Percentiles rank a stretch among this genome's conserved stretches.
Conservation (phyloP, 2,329 filamentous ascomycete species). For the Colletotrichum somersetense region DNA sequence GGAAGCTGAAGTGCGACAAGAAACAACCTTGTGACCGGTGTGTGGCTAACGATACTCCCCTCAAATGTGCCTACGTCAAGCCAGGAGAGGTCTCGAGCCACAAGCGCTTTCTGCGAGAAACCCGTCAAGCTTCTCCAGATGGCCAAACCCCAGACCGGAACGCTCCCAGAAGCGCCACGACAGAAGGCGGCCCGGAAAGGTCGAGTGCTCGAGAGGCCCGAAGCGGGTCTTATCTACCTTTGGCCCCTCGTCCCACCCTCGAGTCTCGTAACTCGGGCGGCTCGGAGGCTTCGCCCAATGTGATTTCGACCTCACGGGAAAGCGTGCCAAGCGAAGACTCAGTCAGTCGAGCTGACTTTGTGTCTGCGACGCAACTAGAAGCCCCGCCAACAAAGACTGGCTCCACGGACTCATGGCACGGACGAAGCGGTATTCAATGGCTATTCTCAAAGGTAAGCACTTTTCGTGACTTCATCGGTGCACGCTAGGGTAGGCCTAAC, state of each 20-base stretch:
- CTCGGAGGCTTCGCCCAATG: not conserved
- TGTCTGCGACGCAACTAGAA: not conserved
- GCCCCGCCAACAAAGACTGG: not conserved
- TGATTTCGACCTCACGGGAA: not conserved
- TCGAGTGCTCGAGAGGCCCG: not conserved
- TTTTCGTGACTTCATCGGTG: no score
- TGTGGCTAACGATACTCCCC: not conserved
- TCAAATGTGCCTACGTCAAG: slow-evolving; percentile 1
- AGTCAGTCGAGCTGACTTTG: not conserved
- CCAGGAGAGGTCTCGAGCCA: not conserved
- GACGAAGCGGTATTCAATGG: not conserved
- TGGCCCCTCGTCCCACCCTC: not conserved
- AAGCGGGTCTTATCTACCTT: not conserved
- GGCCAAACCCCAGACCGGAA: not conserved
- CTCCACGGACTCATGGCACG: not conserved
- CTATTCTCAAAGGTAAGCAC: not conserved
- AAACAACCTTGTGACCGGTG: not conserved
- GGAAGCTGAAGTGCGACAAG: slow-evolving; percentile 25
- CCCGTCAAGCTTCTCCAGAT: not conserved
- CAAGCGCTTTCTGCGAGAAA: not conserved
- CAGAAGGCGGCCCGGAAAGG: not conserved
- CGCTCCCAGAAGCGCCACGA: not conserved
- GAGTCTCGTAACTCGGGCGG: not conserved
- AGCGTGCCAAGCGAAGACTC: not conserved
- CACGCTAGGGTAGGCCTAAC: not conserved